Evolutionary conservation across 352 stramenopile genomes (phyloP).

Genomic region (Pythium biforme): DNA sequence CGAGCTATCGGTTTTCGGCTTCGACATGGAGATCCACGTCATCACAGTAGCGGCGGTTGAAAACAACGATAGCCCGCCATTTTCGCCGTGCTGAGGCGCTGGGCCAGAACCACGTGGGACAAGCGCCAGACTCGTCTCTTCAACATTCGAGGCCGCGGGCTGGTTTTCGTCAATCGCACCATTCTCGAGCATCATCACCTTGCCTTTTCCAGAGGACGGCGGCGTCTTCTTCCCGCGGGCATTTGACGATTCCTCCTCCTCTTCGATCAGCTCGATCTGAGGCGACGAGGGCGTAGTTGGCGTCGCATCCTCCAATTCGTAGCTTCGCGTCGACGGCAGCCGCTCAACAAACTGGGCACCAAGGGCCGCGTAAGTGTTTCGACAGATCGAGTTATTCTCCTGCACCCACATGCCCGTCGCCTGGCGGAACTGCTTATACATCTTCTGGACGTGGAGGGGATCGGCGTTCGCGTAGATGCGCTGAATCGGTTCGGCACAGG

Average conservation of each 20-base stretch:
- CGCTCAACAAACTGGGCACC: constrained; percentile 65
- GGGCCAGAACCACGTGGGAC: constrained; percentile 20
- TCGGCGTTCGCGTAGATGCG: constrained; percentile 85
- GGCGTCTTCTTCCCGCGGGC: constrained; percentile 7
- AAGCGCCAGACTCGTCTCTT: constrained; percentile 17
- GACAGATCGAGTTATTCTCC: constrained; percentile 82
- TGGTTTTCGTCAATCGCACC: constrained; percentile 12
- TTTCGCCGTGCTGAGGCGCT: constrained; percentile 10
- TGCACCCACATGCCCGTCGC: constrained; percentile 82
- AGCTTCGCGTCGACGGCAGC: constrained; percentile 10
- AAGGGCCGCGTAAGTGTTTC: constrained; percentile 67
- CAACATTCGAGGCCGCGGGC: not conserved
- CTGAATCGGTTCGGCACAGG: constrained; percentile 82
- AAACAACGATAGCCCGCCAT: constrained; percentile 37
- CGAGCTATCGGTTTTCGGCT: constrained; percentile 33
- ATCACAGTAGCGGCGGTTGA: constrained; percentile 51
- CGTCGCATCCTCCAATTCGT: constrained; percentile 17
- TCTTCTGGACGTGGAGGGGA: constrained; percentile 76
- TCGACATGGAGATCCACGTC: constrained; percentile 60
- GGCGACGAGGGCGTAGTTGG: constrained; percentile 13
- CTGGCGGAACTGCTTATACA: constrained; percentile 86
- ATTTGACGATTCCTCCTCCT: constrained; percentile 17
- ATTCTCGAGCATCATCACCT: constrained; percentile 25
- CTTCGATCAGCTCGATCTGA: constrained; percentile 24
- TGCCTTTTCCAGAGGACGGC: constrained; percentile 12